phyloP scores from a whole-genome alignment of 169 alveolate species.

The Besnoitia besnoiti region DNA sequence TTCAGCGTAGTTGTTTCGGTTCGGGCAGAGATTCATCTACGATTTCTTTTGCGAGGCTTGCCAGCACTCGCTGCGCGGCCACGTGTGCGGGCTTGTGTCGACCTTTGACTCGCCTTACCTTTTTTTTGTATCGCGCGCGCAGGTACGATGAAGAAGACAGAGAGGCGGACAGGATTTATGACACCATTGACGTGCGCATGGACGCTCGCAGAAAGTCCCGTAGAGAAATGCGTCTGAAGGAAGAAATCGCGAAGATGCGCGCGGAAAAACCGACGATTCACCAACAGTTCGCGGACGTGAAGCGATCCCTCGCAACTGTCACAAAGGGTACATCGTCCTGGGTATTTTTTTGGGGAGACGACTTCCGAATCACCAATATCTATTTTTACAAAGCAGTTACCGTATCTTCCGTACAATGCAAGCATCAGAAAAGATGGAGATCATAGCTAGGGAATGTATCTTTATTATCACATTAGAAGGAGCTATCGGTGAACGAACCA shows the following conservation, averaged over 20 bases:
- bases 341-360: too few species aligned
- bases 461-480: too few species aligned
- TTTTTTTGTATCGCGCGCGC: background rate
- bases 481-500: too few species aligned
- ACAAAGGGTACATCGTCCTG: conserved; percentile 61
- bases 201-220: conserved; percentile 89
- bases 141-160: conserved; percentile 93
- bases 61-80: background rate
- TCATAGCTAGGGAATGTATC: too few species aligned
- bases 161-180: conserved; percentile 93
- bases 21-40: too few species aligned
- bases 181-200: conserved; percentile 89
- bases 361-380: too few species aligned
- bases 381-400: too few species aligned
- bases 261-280: conserved; percentile 83
- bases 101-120: background rate
- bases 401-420: too few species aligned
- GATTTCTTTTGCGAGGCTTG: background rate
- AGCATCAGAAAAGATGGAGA: too few species aligned
- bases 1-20: too few species aligned
- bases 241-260: conserved; percentile 85
- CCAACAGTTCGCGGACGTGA: conserved; percentile 74
- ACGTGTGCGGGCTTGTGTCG: background rate
- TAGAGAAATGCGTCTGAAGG: conserved; percentile 88
- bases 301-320: conserved; percentile 70